A percentile compares a stretch with the other conserved stretches of the same genome.
Conservation (phyloP, 352 stramenopile species). For the Phytophthora fragariae region DNA sequence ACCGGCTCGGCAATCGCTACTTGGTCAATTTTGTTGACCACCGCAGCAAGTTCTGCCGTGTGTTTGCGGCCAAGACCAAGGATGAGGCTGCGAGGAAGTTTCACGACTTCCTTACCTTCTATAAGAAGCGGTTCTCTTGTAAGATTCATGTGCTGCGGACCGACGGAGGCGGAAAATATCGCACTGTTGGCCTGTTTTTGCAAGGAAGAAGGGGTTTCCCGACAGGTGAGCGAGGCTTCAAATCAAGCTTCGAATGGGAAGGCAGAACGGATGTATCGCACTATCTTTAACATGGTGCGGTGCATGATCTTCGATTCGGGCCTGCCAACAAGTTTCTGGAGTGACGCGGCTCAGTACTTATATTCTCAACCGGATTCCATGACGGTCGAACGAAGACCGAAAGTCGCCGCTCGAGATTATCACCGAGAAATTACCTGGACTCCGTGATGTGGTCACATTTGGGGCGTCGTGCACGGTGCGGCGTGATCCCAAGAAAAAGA, state of each 20-base stretch:
- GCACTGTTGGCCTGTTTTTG: too few species aligned
- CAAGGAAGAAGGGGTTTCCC: neutral
- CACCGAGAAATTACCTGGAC: neutral
- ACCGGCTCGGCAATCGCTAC: too few species aligned
- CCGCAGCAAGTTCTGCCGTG: constrained; percentile 18
- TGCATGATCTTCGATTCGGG: constrained; percentile 13
- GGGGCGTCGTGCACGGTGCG: neutral
- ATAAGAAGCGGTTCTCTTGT: constrained; percentile 1
- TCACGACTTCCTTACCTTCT: constrained; percentile 14
- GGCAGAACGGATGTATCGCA: constrained; percentile 40
- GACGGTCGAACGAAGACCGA: neutral
- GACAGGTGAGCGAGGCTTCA: constrained; percentile 34
- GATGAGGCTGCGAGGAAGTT: constrained; percentile 21
- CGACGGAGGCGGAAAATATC: too few species aligned
- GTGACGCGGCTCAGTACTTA: constrained; percentile 40
- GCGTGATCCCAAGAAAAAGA: constrained; percentile 5
- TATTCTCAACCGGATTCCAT: constrained; percentile 11
- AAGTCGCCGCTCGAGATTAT: neutral
- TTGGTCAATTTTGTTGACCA: too few species aligned
- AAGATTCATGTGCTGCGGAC: too few species aligned
- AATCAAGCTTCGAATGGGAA: constrained; percentile 39
- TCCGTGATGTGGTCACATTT: neutral
- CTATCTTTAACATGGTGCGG: constrained; percentile 31
- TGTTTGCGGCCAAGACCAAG: constrained; percentile 23
- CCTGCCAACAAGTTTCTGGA: constrained; percentile 28